phyloP scores from a whole-genome alignment of 202 grass and related monocot species.

The Hordeum pubiflorum region DNA sequence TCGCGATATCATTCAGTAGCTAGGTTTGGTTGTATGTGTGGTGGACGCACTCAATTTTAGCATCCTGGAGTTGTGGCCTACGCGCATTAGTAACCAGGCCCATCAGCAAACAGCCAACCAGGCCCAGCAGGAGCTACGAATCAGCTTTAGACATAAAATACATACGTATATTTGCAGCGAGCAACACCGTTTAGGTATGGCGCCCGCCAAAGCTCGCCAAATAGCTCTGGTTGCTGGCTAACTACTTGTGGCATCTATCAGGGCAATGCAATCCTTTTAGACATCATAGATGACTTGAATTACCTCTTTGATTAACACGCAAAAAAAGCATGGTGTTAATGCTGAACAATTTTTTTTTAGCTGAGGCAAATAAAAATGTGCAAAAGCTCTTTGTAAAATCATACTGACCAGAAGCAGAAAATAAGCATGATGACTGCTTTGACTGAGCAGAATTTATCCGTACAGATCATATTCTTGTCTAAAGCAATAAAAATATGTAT shows the following conservation, averaged over 20 bases:
- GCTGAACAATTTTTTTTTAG: background rate
- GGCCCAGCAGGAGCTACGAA: no score
- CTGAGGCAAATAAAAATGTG: background rate
- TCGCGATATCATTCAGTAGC: no score
- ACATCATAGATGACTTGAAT: background rate
- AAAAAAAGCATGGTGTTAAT: background rate
- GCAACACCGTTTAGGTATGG: no score
- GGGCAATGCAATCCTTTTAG: background rate
- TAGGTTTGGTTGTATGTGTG: no score
- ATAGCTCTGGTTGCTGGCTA: background rate
- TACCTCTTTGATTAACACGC: background rate
- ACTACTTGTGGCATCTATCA: slow-evolving; percentile 1
- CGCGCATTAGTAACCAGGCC: no score
- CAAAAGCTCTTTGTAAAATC: background rate
- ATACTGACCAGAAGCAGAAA: background rate
- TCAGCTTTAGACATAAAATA: no score
- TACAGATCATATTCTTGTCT: background rate
- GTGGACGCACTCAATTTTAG: no score
- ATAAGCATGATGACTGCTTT: background rate
- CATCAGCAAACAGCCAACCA: no score
- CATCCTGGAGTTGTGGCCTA: no score
- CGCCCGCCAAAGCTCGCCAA: no score
- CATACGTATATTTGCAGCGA: no score
- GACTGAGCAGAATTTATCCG: background rate
- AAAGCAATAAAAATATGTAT: background rate